Base-by-base conservation (phyloP, 1,284 basidiomycete genomes). In the Rhodotorula sp. region DNA sequence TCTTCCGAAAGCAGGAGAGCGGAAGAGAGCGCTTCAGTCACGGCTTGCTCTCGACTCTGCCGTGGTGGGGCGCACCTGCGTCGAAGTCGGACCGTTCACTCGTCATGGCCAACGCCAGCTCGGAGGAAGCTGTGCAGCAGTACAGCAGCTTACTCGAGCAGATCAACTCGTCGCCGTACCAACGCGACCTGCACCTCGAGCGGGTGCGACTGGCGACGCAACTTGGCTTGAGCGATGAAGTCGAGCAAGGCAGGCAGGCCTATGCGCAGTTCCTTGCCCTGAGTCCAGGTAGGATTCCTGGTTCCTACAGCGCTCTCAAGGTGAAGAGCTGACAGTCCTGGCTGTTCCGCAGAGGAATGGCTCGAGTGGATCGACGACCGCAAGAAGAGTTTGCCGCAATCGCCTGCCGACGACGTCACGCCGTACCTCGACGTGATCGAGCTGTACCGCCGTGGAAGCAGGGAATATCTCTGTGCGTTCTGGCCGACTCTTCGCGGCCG, bases 401-500 rank as follows among this genome's bases (percentile, higher is more conserved):
- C 46, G 29, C 52, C 61, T 7, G 51, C 56, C 23, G 58, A 69
- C 4, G 70, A 73, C 48, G 54, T 71, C 64, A 58, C 60, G 56
- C 69, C 70, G 16, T 62, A 58, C 65, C 56, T 77, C 31, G 71
- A 74, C 21, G 29, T 78, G 34, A 58, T 77, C 31, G 76, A 76
- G 54, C 69, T 78, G 23, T 77, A 71, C 67, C 64, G 74, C 29
- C 63, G 72, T 1, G 76, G 76, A 0, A 59, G 57, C 57, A 47
- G 46, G 2, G 76, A 76, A 26, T 66, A 57, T 52, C 67, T 75
- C 34, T 74, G 77, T 74, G 51, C 29, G 76, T 70, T 3, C 49
- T 21, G 48, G 21, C 8, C 23, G 18, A 48, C 16, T 6, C 18
- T 29, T 7, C 16, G 31, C 51, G 3, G 12, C 20, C 29, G n/a